Base-by-base conservation (phyloP, 2,329 filamentous ascomycete species). In the Colletotrichum chrysophilum region DNA sequence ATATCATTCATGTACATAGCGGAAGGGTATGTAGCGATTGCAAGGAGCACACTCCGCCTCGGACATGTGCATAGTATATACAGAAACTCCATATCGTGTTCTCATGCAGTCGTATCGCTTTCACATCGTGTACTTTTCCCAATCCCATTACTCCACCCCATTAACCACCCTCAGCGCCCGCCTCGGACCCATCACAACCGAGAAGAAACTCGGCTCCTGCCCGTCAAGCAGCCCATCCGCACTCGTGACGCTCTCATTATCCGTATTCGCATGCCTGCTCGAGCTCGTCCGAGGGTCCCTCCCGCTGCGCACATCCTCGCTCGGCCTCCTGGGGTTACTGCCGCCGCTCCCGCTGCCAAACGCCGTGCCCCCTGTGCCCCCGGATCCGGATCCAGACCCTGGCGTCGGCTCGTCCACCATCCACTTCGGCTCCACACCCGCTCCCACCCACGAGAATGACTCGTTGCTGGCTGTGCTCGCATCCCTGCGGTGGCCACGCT, bases 151-250 rank as follows among this genome's bases (percentile, higher is more conserved):
- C 24, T 87, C 86, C 66, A 82, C 82, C 16, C 83, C 85, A 65
- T 95, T 95, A 26, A 94, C 92, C 43, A 95, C 93, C 80, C 92
- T 87, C 85, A 95, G 84, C 79, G 92, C 94, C 80, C 93, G 86
- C 80, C 93, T 87, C 26, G 93, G 93, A 76, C 93, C 93, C 83
- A 95, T 83, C 79, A 94, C 84, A 32, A 94, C 92, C 66, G 89
- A 93, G 82, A 94, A 92, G 84, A 95, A 95, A 74, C 89, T 93
- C 75, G 94, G 94, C 82, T 95, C 92, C 76, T 91, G 88, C 0
- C 90, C 91, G 5, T 86, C 87, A 18, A 94, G 80, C 77, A 94
- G 80, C 79, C 93, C 91, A 71, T 92, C 91, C 52, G 84, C 86
- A 74, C 87, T 88, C 79, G 80, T 64, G 66, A 81, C 68, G 76